These are phyloP conservation scores for Penicillium brevicompactum DNA, from an alignment of 2,329 filamentous ascomycete genomes.

Conservation along the genomic window DNA sequence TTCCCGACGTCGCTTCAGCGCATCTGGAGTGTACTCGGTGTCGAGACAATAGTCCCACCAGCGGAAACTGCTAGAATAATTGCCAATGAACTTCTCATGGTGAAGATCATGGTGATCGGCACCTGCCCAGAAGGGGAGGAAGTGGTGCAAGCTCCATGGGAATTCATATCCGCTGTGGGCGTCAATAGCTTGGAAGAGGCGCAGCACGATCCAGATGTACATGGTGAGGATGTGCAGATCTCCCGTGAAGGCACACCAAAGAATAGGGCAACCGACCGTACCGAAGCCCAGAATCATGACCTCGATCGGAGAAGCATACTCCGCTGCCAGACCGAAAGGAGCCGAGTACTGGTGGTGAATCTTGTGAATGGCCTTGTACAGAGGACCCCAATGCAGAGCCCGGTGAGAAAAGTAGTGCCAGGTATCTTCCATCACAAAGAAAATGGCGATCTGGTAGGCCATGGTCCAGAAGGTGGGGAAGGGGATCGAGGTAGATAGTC, in stretches of 20 bases:
- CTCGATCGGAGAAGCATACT: constrained; percentile 97
- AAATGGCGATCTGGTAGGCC: constrained; percentile 84
- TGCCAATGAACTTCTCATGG: constrained; percentile 98
- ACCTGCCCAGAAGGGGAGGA: constrained; percentile 97
- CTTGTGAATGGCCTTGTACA: constrained; percentile 98
- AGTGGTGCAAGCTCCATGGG: constrained; percentile 93
- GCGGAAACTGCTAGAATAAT: constrained; percentile 96
- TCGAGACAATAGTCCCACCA: constrained; percentile 98
- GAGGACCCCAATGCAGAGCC: constrained; percentile 85
- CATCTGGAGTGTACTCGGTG: constrained; percentile 89
- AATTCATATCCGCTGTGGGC: constrained; percentile 98
- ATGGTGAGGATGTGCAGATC: constrained; percentile 95
- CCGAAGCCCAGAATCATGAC: constrained; percentile 92
- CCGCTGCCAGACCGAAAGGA: constrained; percentile 91
- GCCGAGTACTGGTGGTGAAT: constrained; percentile 99
- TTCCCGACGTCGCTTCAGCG: constrained; percentile 79
- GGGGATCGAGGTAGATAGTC: constrained; percentile 82
- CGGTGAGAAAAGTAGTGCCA: constrained; percentile 99
- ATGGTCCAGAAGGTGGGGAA: constrained; percentile 87
- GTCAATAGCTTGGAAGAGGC: constrained; percentile 96
- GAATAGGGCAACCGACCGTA: constrained; percentile 76
- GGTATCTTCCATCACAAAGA: constrained; percentile 93
- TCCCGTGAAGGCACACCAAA: constrained; percentile 80
- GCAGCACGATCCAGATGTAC: constrained; percentile 93
- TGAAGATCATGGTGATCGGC: constrained; percentile 96